Evolutionary conservation across 495 filamentous ascomycete genomes (phyloP).

Genomic region (Daldinia childiae): DNA sequence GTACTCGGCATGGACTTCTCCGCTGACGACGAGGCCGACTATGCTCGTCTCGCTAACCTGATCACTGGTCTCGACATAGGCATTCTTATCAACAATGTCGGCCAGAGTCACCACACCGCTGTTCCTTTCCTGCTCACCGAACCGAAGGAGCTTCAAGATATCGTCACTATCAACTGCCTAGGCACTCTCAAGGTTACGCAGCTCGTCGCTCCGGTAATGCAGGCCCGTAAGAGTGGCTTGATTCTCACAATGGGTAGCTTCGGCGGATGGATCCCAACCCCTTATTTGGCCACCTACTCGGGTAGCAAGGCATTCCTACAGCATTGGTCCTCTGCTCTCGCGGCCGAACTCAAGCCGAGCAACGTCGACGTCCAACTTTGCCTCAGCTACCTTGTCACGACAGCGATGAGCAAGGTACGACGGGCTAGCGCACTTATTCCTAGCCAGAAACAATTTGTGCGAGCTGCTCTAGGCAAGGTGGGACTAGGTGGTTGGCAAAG

Average conservation of each 20-base stretch:
- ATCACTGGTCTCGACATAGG: slow-evolving; percentile 80
- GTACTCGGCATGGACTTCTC: slow-evolving; percentile 92
- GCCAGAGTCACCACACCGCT: slow-evolving; percentile 90
- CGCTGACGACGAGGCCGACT: slow-evolving; percentile 77
- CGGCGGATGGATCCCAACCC: slow-evolving; percentile 88
- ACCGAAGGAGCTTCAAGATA: slow-evolving; percentile 80
- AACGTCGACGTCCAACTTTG: slow-evolving; percentile 87
- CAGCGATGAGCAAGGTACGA: slow-evolving; percentile 95
- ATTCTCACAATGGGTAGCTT: slow-evolving; percentile 98
- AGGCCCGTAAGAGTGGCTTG: slow-evolving; percentile 80
- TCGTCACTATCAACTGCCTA: slow-evolving; percentile 92
- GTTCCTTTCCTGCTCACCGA: slow-evolving; percentile 85
- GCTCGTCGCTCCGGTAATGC: slow-evolving; percentile 85
- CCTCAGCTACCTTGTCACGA: slow-evolving; percentile 89
- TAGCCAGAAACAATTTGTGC: slow-evolving; percentile 82
- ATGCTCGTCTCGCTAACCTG: slow-evolving; percentile 71
- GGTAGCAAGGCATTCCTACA: slow-evolving; percentile 98
- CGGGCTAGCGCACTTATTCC: slow-evolving; percentile 79
- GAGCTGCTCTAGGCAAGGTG: slow-evolving; percentile 79
- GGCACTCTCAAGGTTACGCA: slow-evolving; percentile 88
- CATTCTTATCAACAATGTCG: slow-evolving; percentile 97
- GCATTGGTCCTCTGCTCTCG: slow-evolving; percentile 90
- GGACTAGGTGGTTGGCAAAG: slow-evolving; percentile 78
- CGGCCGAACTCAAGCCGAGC: slow-evolving; percentile 79
- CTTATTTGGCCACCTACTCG: slow-evolving; percentile 94